phyloP scores from a whole-genome alignment of 345 rosid species.

The Tarenaya hassleriana region DNA sequence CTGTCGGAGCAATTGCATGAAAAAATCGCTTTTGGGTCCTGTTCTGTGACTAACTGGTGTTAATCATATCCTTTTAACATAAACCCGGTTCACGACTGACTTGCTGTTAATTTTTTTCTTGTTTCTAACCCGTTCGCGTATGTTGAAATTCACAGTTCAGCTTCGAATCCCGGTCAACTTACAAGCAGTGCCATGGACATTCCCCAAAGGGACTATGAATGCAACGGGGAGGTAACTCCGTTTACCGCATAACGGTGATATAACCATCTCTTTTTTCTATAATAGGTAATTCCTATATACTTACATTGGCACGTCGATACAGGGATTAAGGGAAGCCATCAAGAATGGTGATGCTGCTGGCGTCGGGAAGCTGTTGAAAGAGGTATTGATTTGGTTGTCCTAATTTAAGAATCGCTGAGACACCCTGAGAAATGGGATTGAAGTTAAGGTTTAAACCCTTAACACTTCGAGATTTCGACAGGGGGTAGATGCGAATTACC shows the following conservation, averaged over 20 bases:
- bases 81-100: neutral
- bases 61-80: neutral
- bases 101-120: conserved; percentile 4
- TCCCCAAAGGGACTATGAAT: conserved; percentile 68
- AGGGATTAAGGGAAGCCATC: conserved; percentile 96
- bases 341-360: conserved; percentile 79
- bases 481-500: conserved; percentile 92
- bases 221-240: conserved; percentile 70
- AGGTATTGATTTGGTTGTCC: conserved; percentile 49
- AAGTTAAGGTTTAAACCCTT: conserved; percentile 7
- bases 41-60: neutral
- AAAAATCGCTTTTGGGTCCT: neutral
- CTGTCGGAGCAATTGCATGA: neutral
- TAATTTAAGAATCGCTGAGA: neutral
- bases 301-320: conserved; percentile 13
- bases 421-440: neutral
- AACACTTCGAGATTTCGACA: conserved; percentile 31
- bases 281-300: neutral
- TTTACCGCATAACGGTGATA: neutral
- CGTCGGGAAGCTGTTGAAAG: conserved; percentile 66
- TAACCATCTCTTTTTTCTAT: neutral
- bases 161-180: conserved; percentile 47
- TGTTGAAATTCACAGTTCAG: conserved; percentile 41
- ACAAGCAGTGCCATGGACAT: conserved; percentile 31
- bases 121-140: conserved; percentile 6